Conservation (phyloP, 768 basidiomycete genomes). For the Amanita rimosa region DNA sequence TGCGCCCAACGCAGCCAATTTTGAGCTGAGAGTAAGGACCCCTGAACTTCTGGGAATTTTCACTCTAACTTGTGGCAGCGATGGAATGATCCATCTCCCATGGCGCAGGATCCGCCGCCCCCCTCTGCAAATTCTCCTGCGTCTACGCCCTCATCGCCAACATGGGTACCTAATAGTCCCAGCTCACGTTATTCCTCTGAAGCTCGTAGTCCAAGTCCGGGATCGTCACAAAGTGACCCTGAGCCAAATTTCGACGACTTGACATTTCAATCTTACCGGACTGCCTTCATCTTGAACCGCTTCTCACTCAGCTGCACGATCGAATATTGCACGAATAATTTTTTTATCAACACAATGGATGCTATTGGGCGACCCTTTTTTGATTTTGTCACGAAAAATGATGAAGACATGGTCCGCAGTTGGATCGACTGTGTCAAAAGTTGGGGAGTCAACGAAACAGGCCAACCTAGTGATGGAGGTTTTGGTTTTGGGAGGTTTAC, state of each 20-base stretch:
- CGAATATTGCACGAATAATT: conserved; percentile 65
- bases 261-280: conserved; percentile 59
- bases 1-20: conserved; percentile 42
- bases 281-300: conserved; percentile 73
- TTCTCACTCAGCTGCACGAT: conserved; percentile 59
- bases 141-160: conserved; percentile 18
- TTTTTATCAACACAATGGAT: conserved; percentile 45
- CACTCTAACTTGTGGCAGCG: conserved; percentile 26
- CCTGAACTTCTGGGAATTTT: neutral
- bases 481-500: conserved; percentile 73
- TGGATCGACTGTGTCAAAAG: conserved; percentile 75
- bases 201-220: conserved; percentile 11
- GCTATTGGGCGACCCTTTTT: conserved; percentile 61
- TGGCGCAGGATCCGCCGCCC: conserved; percentile 38
- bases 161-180: conserved; percentile 14
- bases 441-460: conserved; percentile 79
- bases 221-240: conserved; percentile 9
- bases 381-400: conserved; percentile 57
- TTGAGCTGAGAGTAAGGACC: conserved; percentile 39
- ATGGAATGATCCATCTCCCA: conserved; percentile 60
- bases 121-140: conserved; percentile 18
- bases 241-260: conserved; percentile 48
- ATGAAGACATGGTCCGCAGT: conserved; percentile 53
- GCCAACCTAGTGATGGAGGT: conserved; percentile 75
- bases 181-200: conserved; percentile 9